Evolutionary conservation across 2,329 filamentous ascomycete species (phyloP).

Genomic region (Zalaria sp.): DNA sequence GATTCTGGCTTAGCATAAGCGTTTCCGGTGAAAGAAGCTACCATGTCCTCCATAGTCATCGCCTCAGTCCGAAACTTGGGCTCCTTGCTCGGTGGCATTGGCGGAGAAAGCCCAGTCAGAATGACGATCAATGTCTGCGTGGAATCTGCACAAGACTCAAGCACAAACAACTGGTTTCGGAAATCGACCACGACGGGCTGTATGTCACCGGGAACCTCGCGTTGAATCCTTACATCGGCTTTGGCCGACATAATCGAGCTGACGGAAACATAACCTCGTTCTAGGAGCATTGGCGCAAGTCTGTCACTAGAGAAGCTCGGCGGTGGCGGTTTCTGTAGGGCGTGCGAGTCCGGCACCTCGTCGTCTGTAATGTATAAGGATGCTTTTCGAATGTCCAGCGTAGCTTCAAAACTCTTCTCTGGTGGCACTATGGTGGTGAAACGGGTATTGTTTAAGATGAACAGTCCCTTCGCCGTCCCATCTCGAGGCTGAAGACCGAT

Average conservation of each 20-base stretch:
- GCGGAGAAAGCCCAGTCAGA: slow-evolving; percentile 67
- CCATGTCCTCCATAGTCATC: slow-evolving; percentile 71
- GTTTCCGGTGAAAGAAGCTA: slow-evolving; percentile 81
- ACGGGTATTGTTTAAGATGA: slow-evolving; percentile 67
- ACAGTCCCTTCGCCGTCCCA: slow-evolving; percentile 57
- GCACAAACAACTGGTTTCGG: slow-evolving; percentile 69
- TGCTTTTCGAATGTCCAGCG: slow-evolving; percentile 61
- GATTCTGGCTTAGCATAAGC: slow-evolving; percentile 53
- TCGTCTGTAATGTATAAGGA: slow-evolving; percentile 77
- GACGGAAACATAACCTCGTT: slow-evolving; percentile 69
- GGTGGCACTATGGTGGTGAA: slow-evolving; percentile 54
- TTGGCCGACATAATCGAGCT: slow-evolving; percentile 77
- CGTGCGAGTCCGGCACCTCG: slow-evolving; percentile 8
- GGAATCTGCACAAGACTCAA: slow-evolving; percentile 94
- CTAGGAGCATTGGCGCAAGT: slow-evolving; percentile 33
- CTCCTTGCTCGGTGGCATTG: slow-evolving; percentile 66
- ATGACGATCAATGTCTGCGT: slow-evolving; percentile 80
- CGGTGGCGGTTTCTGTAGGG: neutral
- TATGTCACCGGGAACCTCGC: slow-evolving; percentile 41
- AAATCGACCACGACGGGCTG: slow-evolving; percentile 68
- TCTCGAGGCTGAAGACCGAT: slow-evolving; percentile 73
- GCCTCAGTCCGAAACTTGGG: slow-evolving; percentile 79
- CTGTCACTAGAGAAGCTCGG: slow-evolving; percentile 10
- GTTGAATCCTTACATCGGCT: slow-evolving; percentile 46
- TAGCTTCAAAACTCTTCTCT: slow-evolving; percentile 48